Conservation (phyloP, 176 grass and related monocot species). For the Metroxylon sagu region DNA sequence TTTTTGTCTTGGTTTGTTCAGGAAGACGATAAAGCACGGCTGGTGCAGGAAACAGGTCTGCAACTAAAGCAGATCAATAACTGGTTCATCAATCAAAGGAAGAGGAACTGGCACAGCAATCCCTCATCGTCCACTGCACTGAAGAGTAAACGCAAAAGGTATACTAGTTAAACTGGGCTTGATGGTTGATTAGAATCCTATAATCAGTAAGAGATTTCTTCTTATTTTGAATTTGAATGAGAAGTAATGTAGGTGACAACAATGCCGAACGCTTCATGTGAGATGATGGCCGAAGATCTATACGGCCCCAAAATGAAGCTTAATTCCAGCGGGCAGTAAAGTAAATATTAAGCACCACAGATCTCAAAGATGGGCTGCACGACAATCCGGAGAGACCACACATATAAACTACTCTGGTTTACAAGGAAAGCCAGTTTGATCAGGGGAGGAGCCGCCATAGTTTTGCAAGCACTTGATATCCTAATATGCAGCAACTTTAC, state of each 20-base stretch:
- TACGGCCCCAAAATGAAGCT: too few species aligned
- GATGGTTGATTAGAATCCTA: not conserved
- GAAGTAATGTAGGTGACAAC: slow-evolving; percentile 46
- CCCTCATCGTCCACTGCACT: slow-evolving; percentile 47
- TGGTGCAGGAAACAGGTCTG: slow-evolving; percentile 64
- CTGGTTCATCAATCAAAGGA: slow-evolving; percentile 78
- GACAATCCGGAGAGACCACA: too few species aligned
- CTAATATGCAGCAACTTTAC: too few species aligned
- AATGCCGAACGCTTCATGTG: slow-evolving; percentile 20
- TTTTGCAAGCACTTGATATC: too few species aligned
- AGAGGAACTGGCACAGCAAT: slow-evolving; percentile 71
- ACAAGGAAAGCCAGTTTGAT: too few species aligned
- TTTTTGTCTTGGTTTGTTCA: slow-evolving; percentile 10
- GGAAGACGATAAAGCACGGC: slow-evolving; percentile 69
- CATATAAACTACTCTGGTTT: too few species aligned
- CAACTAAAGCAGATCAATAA: slow-evolving; percentile 68
- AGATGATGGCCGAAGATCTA: not conserved
- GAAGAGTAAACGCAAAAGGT: slow-evolving; percentile 72
- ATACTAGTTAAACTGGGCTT: not conserved
- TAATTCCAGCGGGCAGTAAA: too few species aligned
- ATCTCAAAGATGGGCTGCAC: too few species aligned
- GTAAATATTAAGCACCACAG: too few species aligned
- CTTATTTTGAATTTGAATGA: slow-evolving; percentile 4
- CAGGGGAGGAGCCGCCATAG: too few species aligned
- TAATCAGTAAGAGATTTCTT: not conserved